Evolutionary conservation across 495 filamentous ascomycete species (phyloP).

Genomic region (Penicillium turbatum): DNA sequence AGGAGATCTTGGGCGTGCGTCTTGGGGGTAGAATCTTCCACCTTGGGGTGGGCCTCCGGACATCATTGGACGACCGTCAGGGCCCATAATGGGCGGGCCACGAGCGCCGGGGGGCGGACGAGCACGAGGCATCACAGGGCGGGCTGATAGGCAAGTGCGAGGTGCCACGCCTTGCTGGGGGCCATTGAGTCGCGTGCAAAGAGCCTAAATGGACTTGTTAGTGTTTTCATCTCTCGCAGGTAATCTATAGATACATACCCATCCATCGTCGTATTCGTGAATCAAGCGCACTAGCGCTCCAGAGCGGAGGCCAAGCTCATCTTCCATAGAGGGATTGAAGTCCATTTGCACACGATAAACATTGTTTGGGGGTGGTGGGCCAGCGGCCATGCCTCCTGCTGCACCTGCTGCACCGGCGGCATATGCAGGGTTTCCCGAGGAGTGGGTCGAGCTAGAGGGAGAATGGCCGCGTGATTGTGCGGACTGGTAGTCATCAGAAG

Average conservation of each 20-base stretch:
- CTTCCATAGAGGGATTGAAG: constrained; percentile 87
- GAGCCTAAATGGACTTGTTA: constrained; percentile 57
- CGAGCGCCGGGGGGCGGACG: constrained; percentile 50
- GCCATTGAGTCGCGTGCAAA: constrained; percentile 86
- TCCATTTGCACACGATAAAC: constrained; percentile 94
- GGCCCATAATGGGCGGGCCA: constrained; percentile 48
- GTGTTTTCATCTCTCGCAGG: constrained; percentile 12
- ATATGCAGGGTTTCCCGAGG: constrained; percentile 15
- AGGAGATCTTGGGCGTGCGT: constrained; percentile 40
- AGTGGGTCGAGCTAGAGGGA: constrained; percentile 2
- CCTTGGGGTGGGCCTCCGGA: constrained; percentile 23
- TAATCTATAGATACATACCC: constrained; percentile 57
- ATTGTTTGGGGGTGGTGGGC: constrained; percentile 40
- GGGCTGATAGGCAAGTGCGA: constrained; percentile 86
- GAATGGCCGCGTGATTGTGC: constrained; percentile 19
- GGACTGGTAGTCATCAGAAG: constrained; percentile 21
- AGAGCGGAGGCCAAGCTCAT: constrained; percentile 75
- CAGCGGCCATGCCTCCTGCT: constrained; percentile 11
- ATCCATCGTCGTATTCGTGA: constrained; percentile 98
- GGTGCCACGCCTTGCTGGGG: constrained; percentile 90
- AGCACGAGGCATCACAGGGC: constrained; percentile 82
- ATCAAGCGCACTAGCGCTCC: constrained; percentile 83
- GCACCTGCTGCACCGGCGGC: constrained; percentile 26
- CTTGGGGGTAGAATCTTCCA: constrained; percentile 38
- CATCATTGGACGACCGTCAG: constrained; percentile 45